These are phyloP conservation scores for Berkeleyomyces basicola DNA, from an alignment of 2,329 filamentous ascomycete species.

Conservation along the genomic window DNA sequence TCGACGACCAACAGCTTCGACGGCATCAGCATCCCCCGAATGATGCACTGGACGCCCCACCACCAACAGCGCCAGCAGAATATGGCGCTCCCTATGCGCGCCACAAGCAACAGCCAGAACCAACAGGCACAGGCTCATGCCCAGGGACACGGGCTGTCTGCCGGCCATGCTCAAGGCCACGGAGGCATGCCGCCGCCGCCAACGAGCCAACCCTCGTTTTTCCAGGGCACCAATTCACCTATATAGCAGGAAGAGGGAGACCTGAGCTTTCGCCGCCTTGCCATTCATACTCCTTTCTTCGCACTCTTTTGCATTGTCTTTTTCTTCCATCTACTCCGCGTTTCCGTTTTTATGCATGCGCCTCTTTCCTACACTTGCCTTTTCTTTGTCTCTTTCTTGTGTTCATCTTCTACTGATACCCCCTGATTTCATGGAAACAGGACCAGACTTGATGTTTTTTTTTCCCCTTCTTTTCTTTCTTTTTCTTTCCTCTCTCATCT, in stretches of 20 bases:
- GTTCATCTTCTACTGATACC: constrained; percentile 7
- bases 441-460: constrained; percentile 7
- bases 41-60: constrained; percentile 5
- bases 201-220: constrained; percentile 8
- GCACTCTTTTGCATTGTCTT: neutral
- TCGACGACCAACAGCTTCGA: constrained; percentile 4
- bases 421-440: neutral
- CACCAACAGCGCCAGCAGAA: constrained; percentile 1
- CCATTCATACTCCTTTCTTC: neutral
- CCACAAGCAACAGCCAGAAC: neutral
- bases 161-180: neutral
- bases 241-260: neutral
- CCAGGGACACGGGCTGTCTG: neutral
- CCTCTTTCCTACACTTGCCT: neutral
- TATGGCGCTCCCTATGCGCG: neutral
- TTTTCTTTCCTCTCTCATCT: neutral
- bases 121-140: neutral
- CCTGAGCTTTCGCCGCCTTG: neutral
- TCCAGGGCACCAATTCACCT: constrained; percentile 1
- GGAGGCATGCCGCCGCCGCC: constrained; percentile 2
- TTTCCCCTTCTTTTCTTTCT: constrained; percentile 2
- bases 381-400: neutral
- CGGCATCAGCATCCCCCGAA: constrained; percentile 6
- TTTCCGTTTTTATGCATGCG: neutral
- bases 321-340: neutral